A percentile compares a stretch with the other conserved stretches of the same genome.
These are phyloP conservation scores for Fusarium sulawesiense DNA, from an alignment of 2,329 filamentous ascomycete genomes.

Conservation along the genomic window DNA sequence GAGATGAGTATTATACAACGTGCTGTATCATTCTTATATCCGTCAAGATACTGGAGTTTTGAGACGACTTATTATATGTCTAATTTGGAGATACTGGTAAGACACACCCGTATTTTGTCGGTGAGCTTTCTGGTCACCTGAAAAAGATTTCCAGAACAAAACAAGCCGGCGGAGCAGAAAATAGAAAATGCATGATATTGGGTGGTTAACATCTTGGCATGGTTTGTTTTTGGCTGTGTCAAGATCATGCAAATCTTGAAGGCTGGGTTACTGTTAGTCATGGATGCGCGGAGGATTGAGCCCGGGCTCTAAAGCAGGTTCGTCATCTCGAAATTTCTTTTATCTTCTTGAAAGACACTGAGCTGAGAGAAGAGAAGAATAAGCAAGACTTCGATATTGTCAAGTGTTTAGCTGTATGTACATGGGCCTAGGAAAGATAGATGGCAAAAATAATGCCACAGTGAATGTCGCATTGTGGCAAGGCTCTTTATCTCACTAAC, in stretches of 20 bases:
- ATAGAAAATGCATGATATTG: conserved; percentile 35
- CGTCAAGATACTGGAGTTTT: not conserved
- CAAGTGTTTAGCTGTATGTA: not conserved
- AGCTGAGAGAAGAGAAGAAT: not conserved
- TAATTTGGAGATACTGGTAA: not conserved
- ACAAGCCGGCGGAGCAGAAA: conserved; percentile 15
- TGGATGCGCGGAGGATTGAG: conserved; percentile 14
- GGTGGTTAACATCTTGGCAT: conserved; percentile 22
- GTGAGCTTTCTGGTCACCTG: conserved; percentile 19
- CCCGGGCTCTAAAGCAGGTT: not conserved
- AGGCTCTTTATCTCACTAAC: conserved; percentile 15
- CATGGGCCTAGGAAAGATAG: not conserved
- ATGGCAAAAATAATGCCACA: conserved; percentile 13
- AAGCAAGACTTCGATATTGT: not conserved
- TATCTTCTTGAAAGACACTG: conserved; percentile 1
- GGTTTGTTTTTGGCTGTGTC: conserved; percentile 41
- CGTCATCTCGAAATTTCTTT: conserved; percentile 17
- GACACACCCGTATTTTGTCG: conserved; percentile 19
- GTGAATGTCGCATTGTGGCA: conserved; percentile 1
- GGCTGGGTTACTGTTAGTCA: conserved; percentile 39
- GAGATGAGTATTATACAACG: too few relatives aligned
- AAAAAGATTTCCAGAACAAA: conserved; percentile 14
- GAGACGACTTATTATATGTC: not conserved
- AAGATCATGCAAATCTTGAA: conserved; percentile 44
- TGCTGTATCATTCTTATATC: not conserved